phyloP scores from a whole-genome alignment of 1,139 yeast genomes.

The Groenewaldozyma auringiensis region DNA sequence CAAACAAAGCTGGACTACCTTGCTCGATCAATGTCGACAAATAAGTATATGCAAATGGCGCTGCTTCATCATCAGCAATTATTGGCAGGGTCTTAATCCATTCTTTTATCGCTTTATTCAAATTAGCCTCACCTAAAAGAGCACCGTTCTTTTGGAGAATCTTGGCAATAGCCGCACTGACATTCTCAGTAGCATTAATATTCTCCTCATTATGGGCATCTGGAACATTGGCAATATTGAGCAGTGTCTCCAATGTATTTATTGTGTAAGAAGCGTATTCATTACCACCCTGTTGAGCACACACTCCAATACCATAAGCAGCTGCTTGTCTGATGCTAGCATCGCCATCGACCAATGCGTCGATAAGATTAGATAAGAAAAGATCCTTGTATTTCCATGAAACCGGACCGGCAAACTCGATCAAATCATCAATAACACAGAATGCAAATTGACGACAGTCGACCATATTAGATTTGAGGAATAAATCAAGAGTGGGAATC shows the following conservation, averaged over 20 bases:
- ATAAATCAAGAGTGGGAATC: constrained; percentile 27
- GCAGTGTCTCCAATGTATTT: constrained; percentile 63
- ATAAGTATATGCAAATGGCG: constrained; percentile 77
- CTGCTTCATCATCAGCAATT: constrained; percentile 79
- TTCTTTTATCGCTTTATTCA: constrained; percentile 54
- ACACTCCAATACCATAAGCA: constrained; percentile 73
- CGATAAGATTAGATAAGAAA: constrained; percentile 56
- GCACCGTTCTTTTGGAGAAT: constrained; percentile 42
- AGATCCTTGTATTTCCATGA: constrained; percentile 58
- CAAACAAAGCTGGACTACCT: constrained; percentile 53
- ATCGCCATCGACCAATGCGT: constrained; percentile 47
- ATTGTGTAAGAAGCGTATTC: constrained; percentile 56
- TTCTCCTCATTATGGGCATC: constrained; percentile 84
- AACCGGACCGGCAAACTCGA: constrained; percentile 69
- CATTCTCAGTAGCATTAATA: constrained; percentile 78
- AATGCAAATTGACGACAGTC: constrained; percentile 72
- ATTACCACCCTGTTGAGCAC: constrained; percentile 73
- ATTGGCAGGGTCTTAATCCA: constrained; percentile 85
- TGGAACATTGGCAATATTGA: constrained; percentile 69
- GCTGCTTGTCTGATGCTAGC: constrained; percentile 84
- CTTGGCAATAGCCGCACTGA: constrained; percentile 76
- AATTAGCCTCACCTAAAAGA: constrained; percentile 45
- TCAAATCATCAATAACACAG: constrained; percentile 69
- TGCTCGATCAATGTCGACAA: constrained; percentile 65
- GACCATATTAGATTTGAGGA: constrained; percentile 51